phyloP scores from a whole-genome alignment of 768 basidiomycete genomes.

The Russula olivacea region DNA sequence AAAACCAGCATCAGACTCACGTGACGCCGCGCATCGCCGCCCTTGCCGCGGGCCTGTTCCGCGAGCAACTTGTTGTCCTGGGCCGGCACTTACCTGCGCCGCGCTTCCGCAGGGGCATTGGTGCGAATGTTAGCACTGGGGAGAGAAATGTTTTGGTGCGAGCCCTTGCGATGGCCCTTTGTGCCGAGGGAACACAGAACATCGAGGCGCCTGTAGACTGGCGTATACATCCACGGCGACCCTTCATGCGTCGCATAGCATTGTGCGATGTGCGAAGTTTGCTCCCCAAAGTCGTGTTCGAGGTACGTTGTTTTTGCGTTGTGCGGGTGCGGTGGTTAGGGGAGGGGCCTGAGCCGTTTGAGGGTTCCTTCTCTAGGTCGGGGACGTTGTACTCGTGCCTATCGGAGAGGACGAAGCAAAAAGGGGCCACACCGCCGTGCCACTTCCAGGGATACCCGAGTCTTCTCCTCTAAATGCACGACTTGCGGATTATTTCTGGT shows the following conservation, averaged over 20 bases:
- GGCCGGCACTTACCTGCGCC: constrained; percentile 37
- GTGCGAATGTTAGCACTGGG: not conserved
- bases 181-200: constrained; percentile 10
- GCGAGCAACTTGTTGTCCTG: constrained; percentile 49
- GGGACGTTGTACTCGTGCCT: constrained; percentile 55
- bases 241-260: constrained; percentile 15
- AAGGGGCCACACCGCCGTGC: constrained; percentile 31
- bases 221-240: constrained; percentile 17
- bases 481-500: constrained; percentile 64
- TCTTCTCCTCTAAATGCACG: constrained; percentile 37
- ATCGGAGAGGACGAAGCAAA: constrained; percentile 33
- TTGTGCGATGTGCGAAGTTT: constrained; percentile 5
- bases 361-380: constrained; percentile 42
- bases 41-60: constrained; percentile 47
- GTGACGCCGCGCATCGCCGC: constrained; percentile 57
- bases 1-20: constrained; percentile 50
- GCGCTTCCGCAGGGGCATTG: not conserved
- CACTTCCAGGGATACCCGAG: constrained; percentile 32
- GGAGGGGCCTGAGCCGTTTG: constrained; percentile 1
- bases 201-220: constrained; percentile 11
- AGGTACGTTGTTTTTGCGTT: constrained; percentile 5
- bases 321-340: not conserved
- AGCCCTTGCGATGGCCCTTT: constrained; percentile 17
- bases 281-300: constrained; percentile 5
- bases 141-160: constrained; percentile 1